These are phyloP conservation scores for Solanum pinnatisectum DNA, from an alignment of 257 asterid species.

Conservation along the genomic window DNA sequence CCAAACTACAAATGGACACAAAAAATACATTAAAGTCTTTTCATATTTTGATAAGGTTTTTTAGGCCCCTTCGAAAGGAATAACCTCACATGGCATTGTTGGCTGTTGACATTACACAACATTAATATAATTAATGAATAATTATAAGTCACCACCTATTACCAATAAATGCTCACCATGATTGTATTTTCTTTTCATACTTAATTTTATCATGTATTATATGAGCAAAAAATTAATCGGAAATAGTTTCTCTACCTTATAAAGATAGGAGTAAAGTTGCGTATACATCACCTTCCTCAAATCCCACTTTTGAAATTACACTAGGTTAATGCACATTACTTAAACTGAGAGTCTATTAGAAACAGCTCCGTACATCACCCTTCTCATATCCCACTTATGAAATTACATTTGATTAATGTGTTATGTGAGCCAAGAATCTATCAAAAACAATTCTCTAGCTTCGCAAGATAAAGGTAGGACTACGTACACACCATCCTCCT, in stretches of 20 bases:
- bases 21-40: background rate
- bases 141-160: background rate
- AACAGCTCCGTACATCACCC: too few species aligned
- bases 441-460: background rate
- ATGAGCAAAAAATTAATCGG: rapidly evolving
- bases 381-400: background rate
- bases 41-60: background rate
- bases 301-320: too few species aligned
- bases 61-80: background rate
- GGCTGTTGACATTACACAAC: background rate
- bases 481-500: rapidly evolving
- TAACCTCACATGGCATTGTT: conserved; percentile 12
- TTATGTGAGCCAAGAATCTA: too few species aligned
- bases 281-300: rapidly evolving
- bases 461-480: background rate
- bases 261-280: background rate
- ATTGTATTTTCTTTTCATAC: background rate
- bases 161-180: background rate
- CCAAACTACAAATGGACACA: background rate
- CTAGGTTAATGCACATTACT: background rate
- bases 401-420: too few species aligned
- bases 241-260: too few species aligned
- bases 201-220: background rate
- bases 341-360: too few species aligned
- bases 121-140: background rate